Percentiles rank a stretch among this genome's conserved stretches.
These are phyloP conservation scores for Cyberlindnera maritima DNA, from an alignment of 805 yeast genomes.

Conservation along the genomic window DNA sequence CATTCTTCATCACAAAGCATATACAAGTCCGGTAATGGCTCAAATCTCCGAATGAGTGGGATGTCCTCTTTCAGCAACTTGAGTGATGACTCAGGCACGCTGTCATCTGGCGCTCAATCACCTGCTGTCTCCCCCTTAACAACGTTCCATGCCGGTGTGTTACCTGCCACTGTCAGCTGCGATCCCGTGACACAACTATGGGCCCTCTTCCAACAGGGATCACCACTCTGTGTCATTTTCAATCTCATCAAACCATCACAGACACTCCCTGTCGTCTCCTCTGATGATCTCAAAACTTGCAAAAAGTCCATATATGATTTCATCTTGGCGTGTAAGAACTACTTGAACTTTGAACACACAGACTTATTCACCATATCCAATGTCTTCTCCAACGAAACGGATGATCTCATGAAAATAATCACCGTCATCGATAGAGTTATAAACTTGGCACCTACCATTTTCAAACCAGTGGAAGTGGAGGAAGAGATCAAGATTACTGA, in stretches of 20 bases:
- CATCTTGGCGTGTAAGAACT: constrained; percentile 77
- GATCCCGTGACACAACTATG: constrained; percentile 94
- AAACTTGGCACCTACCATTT: constrained; percentile 46
- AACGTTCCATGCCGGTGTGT: constrained; percentile 74
- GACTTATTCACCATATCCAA: constrained; percentile 86
- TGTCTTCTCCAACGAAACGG: constrained; percentile 80
- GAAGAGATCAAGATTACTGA: constrained; percentile 38
- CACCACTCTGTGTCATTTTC: constrained; percentile 83
- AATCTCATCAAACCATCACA: constrained; percentile 63
- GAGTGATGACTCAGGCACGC: constrained; percentile 32
- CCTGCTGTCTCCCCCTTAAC: constrained; percentile 28
- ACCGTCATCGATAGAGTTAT: constrained; percentile 67
- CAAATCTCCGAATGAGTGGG: constrained; percentile 33
- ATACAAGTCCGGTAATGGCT: constrained; percentile 8
- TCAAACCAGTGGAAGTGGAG: constrained; percentile 32
- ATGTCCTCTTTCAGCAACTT: constrained; percentile 33
- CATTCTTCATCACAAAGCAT: constrained; percentile 6
- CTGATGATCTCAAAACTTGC: constrained; percentile 81
- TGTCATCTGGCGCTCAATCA: constrained; percentile 28
- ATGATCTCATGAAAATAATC: constrained; percentile 71
- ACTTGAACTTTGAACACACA: constrained; percentile 72
- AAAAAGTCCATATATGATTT: constrained; percentile 90
- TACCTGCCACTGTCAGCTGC: constrained; percentile 68
- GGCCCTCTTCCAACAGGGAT: constrained; percentile 86
- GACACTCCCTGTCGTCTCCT: constrained; percentile 60